Percentiles rank a stretch among this genome's conserved stretches.
These are phyloP conservation scores for Talaromyces atroroseus DNA, from an alignment of 2,329 filamentous ascomycete genomes.

Conservation along the genomic window DNA sequence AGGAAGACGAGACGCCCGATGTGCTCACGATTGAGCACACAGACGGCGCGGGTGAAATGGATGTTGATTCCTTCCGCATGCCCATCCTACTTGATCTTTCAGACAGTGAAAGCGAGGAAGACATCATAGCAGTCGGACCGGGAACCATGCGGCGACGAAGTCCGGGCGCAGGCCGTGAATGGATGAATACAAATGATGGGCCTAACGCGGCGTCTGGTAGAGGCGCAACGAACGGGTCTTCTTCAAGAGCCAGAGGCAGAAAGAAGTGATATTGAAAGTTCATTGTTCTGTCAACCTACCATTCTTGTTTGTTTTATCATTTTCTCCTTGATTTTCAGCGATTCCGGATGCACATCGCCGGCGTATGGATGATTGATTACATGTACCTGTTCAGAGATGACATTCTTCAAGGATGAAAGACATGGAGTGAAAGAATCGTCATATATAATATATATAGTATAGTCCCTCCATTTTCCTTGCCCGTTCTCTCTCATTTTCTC, in stretches of 20 bases:
- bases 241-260: conserved; percentile 4
- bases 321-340: not conserved
- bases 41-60: conserved; percentile 53
- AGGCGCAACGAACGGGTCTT: conserved; percentile 7
- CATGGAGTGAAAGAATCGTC: not conserved
- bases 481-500: not conserved
- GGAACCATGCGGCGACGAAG: conserved; percentile 87
- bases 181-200: conserved; percentile 47
- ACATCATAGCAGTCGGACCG: conserved; percentile 61
- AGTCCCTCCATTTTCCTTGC: not conserved
- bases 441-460: not conserved
- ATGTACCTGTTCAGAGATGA: not conserved
- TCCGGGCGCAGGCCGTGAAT: conserved; percentile 65
- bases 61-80: conserved; percentile 69
- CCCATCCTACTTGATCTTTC: conserved; percentile 89
- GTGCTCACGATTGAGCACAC: conserved; percentile 71
- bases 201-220: conserved; percentile 17
- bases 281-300: not conserved
- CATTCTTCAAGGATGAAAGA: not conserved
- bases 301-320: not conserved
- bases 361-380: not conserved
- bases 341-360: not conserved
- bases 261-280: conserved; percentile 2
- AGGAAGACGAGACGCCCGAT: conserved; percentile 90
- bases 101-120: conserved; percentile 93